Evolutionary conservation across 345 rosid species (phyloP), one percentile per base, ranked within the genome.

Genomic region (Citrus sinensis): DNA sequence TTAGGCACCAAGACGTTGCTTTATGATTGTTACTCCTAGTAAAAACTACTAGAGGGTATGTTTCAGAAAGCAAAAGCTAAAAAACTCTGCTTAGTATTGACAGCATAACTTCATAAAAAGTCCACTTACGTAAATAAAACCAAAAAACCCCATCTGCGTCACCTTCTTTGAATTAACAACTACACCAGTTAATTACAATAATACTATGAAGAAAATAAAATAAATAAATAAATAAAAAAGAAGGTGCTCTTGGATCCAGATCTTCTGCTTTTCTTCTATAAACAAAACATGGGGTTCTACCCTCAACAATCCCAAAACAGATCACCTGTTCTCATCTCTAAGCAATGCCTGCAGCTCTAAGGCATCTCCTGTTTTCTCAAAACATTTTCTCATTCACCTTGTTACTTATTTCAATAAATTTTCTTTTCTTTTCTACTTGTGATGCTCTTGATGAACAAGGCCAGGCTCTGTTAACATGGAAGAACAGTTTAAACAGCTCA

Each of bases 251-350:
- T 85, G 91, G 93, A 91, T 92, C 94, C 87, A 85, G 93, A 92
- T 88, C 91, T 90, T 88, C 86, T 70, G 78, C 85, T 85, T 84
- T 85, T 86, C 85, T 88, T 83, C 86, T 88, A 89, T 89, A 92
- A 89, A 89, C 90, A 85, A 90, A 93, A 89, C 93, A 90, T 95
- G 92, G 94, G 90, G 86, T 90, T 92, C 87, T 88, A 63, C 87
- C 85, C 89, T 89, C 86, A 78, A 81, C 92, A 86, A 89, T 89
- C 92, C 92, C 92, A 86, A 89, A 82, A 81, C 90, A 85, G 78
- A 76, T 78, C 83, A 77, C 76, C 81, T 76, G 46, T 83, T 82
- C 83, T 77, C 78, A 67, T 80, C 86, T 82, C 87, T 72, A 80
- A 86, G 78, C 87, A 88, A 90, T 92, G 92, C 86, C 93, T 88